A percentile compares a stretch with the other conserved stretches of the same genome.
phyloP scores from a whole-genome alignment of 129 eudicot genomes.

The sunflower (Helianthus annuus) region DNA sequence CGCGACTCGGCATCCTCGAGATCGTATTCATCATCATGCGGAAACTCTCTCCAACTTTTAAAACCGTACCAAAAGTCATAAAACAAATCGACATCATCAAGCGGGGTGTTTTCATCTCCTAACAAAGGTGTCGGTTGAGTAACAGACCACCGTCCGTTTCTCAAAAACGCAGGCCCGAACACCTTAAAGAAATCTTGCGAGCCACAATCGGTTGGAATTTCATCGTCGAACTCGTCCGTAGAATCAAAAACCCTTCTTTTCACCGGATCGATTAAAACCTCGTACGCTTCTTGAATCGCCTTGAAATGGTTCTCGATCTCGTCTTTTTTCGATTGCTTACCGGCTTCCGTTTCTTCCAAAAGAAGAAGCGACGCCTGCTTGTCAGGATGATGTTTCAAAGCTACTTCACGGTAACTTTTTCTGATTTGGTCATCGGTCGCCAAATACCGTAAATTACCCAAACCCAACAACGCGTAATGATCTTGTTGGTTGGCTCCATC shows the following conservation, averaged over 20 bases:
- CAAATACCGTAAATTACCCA: conserved; percentile 81
- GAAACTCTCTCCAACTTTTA: conserved; percentile 97
- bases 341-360: conserved; percentile 70
- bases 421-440: conserved; percentile 89
- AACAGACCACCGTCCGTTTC: conserved; percentile 97
- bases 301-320: conserved; percentile 88
- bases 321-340: conserved; percentile 79
- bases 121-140: conserved; percentile 67
- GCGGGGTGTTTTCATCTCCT: conserved; percentile 71
- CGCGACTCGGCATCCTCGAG: conserved; percentile 98
- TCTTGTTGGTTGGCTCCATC: conserved; percentile 66
- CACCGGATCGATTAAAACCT: conserved; percentile 73
- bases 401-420: conserved; percentile 85
- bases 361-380: conserved; percentile 88
- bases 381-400: conserved; percentile 91
- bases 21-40: conserved; percentile 90
- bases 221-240: conserved; percentile 96
- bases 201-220: conserved; percentile 81
- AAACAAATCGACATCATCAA: conserved; percentile 73
- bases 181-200: conserved; percentile 89
- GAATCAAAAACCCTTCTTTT: conserved; percentile 88
- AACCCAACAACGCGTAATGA: conserved; percentile 90
- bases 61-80: conserved; percentile 87
- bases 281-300: conserved; percentile 93
- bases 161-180: conserved; percentile 87